phyloP scores from a whole-genome alignment of 768 basidiomycete species.

The Collybiopsis confluens region DNA sequence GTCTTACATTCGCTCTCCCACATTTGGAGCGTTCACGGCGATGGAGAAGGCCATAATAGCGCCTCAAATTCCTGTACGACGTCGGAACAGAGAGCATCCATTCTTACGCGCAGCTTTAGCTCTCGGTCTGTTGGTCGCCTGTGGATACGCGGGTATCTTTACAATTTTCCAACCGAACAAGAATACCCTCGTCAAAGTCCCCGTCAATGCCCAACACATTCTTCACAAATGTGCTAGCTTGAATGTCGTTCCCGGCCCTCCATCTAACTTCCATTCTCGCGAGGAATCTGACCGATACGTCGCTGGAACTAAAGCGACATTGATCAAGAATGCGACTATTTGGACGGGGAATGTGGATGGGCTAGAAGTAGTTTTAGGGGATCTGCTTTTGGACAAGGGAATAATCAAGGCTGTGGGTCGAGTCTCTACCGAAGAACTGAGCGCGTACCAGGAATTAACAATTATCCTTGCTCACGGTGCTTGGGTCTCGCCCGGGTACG shows the following conservation, averaged over 20 bases:
- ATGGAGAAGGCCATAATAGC: constrained; percentile 5
- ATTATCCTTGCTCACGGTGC: constrained; percentile 54
- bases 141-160: constrained; percentile 1
- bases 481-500: constrained; percentile 72
- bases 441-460: constrained; percentile 14
- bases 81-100: constrained; percentile 43
- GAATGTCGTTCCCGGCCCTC: constrained; percentile 43
- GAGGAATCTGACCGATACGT: constrained; percentile 58
- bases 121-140: neutral
- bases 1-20: neutral
- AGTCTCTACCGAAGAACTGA: constrained; percentile 27
- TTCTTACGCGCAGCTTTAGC: constrained; percentile 24
- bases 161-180: neutral
- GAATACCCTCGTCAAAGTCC: constrained; percentile 19
- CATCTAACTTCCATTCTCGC: constrained; percentile 33
- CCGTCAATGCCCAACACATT: constrained; percentile 36
- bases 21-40: neutral
- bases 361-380: constrained; percentile 51
- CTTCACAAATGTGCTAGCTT: constrained; percentile 49
- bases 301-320: constrained; percentile 54
- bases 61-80: neutral
- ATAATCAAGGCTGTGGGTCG: constrained; percentile 50
- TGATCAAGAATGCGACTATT: constrained; percentile 70
- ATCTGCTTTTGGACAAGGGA: constrained; percentile 57
- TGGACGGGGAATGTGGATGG: constrained; percentile 56